These are phyloP conservation scores for Trichocladium antarcticum DNA, from an alignment of 495 filamentous ascomycete genomes.

Conservation along the genomic window DNA sequence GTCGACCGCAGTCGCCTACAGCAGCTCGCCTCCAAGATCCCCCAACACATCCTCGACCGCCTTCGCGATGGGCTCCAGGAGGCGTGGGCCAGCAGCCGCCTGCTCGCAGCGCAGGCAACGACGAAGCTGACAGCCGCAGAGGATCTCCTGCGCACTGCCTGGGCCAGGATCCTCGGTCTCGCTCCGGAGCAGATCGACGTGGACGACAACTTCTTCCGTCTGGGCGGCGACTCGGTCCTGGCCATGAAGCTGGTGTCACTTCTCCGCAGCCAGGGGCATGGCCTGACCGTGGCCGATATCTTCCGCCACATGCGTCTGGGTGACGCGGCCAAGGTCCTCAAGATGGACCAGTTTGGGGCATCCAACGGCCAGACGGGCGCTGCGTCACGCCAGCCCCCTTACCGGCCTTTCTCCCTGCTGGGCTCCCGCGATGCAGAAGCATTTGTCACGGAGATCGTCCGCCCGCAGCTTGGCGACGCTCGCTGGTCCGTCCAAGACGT, in stretches of 20 bases:
- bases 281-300: constrained; percentile 12
- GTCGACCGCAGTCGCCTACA: constrained; percentile 28
- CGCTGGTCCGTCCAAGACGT: constrained; percentile 14
- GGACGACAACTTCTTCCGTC: constrained; percentile 44
- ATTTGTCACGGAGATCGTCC: constrained; percentile 8
- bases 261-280: constrained; percentile 6
- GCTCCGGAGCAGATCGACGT: constrained; percentile 26
- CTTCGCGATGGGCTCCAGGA: constrained; percentile 2
- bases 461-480: constrained; percentile 1
- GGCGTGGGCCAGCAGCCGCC: constrained; percentile 3
- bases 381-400: background rate
- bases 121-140: constrained; percentile 10
- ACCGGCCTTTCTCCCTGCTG: constrained; percentile 14
- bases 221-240: constrained; percentile 55
- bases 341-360: background rate
- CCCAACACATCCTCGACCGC: background rate
- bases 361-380: background rate
- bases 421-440: background rate
- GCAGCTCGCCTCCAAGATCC: constrained; percentile 1
- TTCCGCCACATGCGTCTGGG: constrained; percentile 12
- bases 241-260: constrained; percentile 50
- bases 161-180: constrained; percentile 14
- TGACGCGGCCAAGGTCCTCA: constrained; percentile 14
- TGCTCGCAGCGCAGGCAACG: background rate
- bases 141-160: constrained; percentile 16